Evolutionary conservation across 106 monocot species (phyloP), one percentile per base, ranked within the genome.

Genomic region (Gastrodia elata): DNA sequence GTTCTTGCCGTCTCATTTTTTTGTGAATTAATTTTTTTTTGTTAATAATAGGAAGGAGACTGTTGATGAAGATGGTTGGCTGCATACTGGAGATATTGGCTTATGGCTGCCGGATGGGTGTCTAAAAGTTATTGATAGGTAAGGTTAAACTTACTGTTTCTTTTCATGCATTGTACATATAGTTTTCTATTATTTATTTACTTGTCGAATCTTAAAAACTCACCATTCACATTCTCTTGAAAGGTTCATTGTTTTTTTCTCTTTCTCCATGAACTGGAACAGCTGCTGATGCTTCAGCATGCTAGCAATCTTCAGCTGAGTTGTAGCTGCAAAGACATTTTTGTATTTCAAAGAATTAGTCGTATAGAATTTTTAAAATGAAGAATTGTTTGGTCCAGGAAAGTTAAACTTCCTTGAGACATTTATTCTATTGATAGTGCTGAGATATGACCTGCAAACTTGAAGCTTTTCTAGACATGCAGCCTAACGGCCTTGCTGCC

Each of bases 1-100:
- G 6, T 61, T 26, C 34, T 27, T 26, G 48, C 58, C 6, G 25
- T 46, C 40, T 34, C 30, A n/a, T n/a, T 8, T 28, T 32, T 77
- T 67, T 27, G 42, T 67, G 73, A 64, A 79, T 37, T 28, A n/a
- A 57, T 75, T 46, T 79, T 56, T 65, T 52, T 22, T 52, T 18
- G 4, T 18, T 8, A 4, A 52, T n/a, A 52, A 75, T 69, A 97
- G 97, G 73, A 92, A 82, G 77, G 90, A 97, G 71, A 87, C 88
- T 41, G 81, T 97, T 77, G 90, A 93, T 82, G 92, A 90, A 20
- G 93, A 97, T 72, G 92, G 97, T 38, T 97, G 97, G 97, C 59
- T 97, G 33, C 90, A 97, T 41, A 97, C 93, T 49, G 97, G 97
- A 86, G 97, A 97, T 76, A 97, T 97, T 78, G 97, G 97, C 15